A percentile compares a stretch with the other conserved stretches of the same genome.
These are phyloP conservation scores for Euphrasia confusa DNA, from an alignment of 257 asterid genomes.

Conservation along the genomic window DNA sequence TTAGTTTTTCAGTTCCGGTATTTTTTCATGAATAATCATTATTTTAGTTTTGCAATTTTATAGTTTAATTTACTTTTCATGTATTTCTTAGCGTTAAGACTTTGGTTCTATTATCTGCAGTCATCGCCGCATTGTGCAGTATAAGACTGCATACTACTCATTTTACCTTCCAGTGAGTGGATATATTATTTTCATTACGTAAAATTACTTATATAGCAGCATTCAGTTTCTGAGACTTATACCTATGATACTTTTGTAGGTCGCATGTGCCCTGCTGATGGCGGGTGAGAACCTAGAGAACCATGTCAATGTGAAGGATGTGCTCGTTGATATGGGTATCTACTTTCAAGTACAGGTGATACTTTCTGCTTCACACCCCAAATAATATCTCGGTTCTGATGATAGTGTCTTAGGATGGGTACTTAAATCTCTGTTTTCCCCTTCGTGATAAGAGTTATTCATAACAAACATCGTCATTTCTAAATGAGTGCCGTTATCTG, in stretches of 20 bases:
- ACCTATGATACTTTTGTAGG: constrained; percentile 40
- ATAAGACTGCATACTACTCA: constrained; percentile 92
- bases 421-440: constrained; percentile 1
- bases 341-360: constrained; percentile 96
- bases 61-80: neutral
- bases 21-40: constrained; percentile 4
- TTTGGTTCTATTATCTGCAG: constrained; percentile 43
- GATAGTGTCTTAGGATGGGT: neutral
- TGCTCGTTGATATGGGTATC: constrained; percentile 82
- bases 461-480: neutral
- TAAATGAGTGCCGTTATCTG: neutral
- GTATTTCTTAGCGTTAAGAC: constrained; percentile 2
- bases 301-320: constrained; percentile 56
- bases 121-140: constrained; percentile 88
- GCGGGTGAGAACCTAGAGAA: constrained; percentile 74
- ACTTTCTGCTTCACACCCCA: constrained; percentile 1
- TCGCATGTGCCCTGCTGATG: constrained; percentile 93
- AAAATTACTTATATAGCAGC: constrained; percentile 1
- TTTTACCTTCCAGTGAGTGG: constrained; percentile 88
- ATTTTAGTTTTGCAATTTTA: constrained; percentile 6
- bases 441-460: neutral
- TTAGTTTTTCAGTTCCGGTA: neutral
- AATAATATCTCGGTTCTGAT: neutral
- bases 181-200: constrained; percentile 5
- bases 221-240: constrained; percentile 16